phyloP scores from a whole-genome alignment of 2,329 filamentous ascomycete species.

The Colletotrichum sp. region DNA sequence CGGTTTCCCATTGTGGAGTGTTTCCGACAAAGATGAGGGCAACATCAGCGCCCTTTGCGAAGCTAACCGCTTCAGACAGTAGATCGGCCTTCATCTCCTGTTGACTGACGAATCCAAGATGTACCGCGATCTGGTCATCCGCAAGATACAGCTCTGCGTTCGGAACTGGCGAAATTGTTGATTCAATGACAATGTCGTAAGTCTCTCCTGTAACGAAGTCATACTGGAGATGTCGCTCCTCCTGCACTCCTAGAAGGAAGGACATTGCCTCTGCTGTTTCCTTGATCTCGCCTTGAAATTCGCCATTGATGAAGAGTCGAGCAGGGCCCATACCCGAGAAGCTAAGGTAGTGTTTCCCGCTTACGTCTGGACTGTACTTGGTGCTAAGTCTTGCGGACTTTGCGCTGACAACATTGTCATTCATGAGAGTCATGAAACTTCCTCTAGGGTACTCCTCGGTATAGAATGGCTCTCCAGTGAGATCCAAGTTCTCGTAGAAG shows the following conservation, averaged over 20 bases:
- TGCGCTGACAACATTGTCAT: background rate
- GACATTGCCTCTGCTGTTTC: constrained; percentile 60
- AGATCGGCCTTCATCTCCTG: constrained; percentile 10
- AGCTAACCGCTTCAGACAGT: constrained; percentile 54
- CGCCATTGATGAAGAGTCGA: constrained; percentile 64
- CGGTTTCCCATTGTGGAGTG: constrained; percentile 70
- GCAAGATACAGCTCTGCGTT: background rate
- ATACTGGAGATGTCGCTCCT: background rate
- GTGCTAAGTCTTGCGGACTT: background rate
- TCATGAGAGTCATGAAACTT: background rate
- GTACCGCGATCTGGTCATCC: background rate
- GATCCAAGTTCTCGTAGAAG: background rate
- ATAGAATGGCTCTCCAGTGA: background rate
- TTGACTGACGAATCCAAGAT: background rate
- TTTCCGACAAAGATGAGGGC: constrained; percentile 56
- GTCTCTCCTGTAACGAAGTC: constrained; percentile 23
- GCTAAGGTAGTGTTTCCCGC: constrained; percentile 33
- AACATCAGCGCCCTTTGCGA: constrained; percentile 65
- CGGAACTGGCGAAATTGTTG: constrained; percentile 27
- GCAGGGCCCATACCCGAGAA: constrained; percentile 55
- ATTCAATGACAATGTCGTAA: constrained; percentile 64
- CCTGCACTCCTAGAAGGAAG: constrained; percentile 69
- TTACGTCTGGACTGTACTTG: constrained; percentile 11
- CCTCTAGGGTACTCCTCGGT: background rate
- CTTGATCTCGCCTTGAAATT: constrained; percentile 55